Evolutionary conservation across 345 rosid genomes (phyloP).

Genomic region (Dipteronia dyeriana): DNA sequence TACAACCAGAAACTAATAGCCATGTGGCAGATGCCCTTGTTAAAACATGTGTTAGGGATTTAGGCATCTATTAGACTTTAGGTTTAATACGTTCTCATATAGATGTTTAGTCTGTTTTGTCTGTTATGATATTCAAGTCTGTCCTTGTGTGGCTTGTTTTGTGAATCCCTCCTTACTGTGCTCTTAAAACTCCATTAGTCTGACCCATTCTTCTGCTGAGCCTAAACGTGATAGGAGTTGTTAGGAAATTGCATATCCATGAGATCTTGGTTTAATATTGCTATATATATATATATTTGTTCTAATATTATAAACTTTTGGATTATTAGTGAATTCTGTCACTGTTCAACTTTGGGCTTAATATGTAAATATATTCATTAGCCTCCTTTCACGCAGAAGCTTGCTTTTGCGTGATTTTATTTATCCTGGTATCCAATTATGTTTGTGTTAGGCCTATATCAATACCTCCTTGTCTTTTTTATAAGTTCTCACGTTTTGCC

Average conservation of each 20-base stretch:
- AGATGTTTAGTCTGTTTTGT: neutral
- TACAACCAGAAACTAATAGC: neutral
- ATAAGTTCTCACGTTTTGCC: neutral
- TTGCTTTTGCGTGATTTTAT: no score
- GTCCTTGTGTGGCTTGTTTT: neutral
- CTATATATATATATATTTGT: neutral
- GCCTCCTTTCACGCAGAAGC: neutral
- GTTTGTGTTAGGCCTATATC: neutral
- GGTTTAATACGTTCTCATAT: neutral
- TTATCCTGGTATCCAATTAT: neutral
- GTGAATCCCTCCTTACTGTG: neutral
- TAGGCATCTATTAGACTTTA: neutral
- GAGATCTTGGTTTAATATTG: neutral
- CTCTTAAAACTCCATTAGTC: neutral
- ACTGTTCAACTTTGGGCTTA: neutral
- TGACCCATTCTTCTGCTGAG: neutral
- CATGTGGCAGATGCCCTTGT: neutral
- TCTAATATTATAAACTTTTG: neutral
- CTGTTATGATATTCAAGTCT: neutral
- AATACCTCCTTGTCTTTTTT: neutral
- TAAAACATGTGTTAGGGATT: neutral
- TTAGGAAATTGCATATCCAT: neutral
- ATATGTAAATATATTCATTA: neutral
- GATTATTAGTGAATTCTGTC: neutral
- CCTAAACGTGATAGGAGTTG: neutral